Base-by-base conservation (phyloP, 176 grass and related monocot genomes). In the Carex littledalei region DNA sequence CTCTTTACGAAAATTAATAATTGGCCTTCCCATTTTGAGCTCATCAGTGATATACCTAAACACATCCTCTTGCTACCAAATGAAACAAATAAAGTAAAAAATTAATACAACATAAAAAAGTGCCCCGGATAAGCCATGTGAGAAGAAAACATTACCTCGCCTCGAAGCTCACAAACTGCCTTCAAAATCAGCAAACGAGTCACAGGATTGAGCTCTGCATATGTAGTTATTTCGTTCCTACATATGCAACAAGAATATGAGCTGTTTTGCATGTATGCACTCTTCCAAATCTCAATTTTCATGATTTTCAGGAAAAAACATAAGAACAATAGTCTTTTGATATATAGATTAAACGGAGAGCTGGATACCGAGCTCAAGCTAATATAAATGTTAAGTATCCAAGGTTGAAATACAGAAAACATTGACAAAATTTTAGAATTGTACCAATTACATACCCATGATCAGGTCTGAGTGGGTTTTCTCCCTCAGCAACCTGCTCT, bases 161-260 rank as follows among this genome's bases (percentile, higher is more conserved):
- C 89, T 59, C 93, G 91, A 82, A 98, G 91, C 87, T 98, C 95
- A 85, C 95, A 98, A 4, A 98, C 74, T 1, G 95, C 95, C 90
- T 95, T 98, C 32, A 98, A 85, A 80, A 98, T 89, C 71, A 92
- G 58, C 87, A 98, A 84, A 64, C 95, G 91, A 24, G 72, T 86
- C 34, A 88, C 62, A 69, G 93, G 93, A 90, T 94, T 86, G 78
- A 87, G 89, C 75, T 93, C 62, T 75, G 85, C 91, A 80, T 95
- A 98, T 0, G n/a, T 87, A 54, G 84, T 85, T 2, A 89, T 85
- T 85, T 93, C 95, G 20, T 92, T 88, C 81, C 95, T 98, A 89
- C 31, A 81, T 22, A 85, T 5, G 52, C n/a, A 85, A 91, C 69
- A 52, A 85, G 4, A 79, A 49, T 9, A 50, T 79, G 50, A 64